Evolutionary conservation across 345 rosid species (phyloP), one percentile per base, ranked within the genome.

Genomic region (Aquilaria sinensis): DNA sequence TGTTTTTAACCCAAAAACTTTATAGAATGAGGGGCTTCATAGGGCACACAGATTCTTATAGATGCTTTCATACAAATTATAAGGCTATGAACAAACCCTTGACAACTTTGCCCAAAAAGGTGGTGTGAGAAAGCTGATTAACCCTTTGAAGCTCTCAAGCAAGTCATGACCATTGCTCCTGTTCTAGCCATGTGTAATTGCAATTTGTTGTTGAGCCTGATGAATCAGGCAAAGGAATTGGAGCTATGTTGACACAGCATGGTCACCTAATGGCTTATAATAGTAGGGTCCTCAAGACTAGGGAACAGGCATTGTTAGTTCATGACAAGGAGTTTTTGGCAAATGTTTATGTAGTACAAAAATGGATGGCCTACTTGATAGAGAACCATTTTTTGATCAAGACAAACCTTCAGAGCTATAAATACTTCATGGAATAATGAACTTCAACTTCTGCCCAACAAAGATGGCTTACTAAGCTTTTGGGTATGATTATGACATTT

Each of bases 341-440:
- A 2, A 10, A 47, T 3, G 47, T 57, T n/a, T 37, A 43, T 0
- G 51, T 61, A 3, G 51, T 64, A 2, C 4, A 7, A 0, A 31
- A 53, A 13, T 64, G 68, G 68, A 43, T 8, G 5, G 60, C 34
- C 0, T 64, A 64, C 10, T 8, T 66, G 0, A 4, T 57, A 11
- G 57, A 48, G 1, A 47, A 12, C 23, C 23, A 0, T 5, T 6
- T 66, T 31, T 9, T 32, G 2, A 57, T 72, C 11, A 15, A 23
- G 0, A 66, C 46, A 2, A 58, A 72, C 30, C 58, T 60, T 10
- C 16, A 46, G 0, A 63, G 64, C 23, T 23, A 23, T 23, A 23
- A 23, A 23, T 23, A 23, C 23, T 1, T 23, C 23, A 23, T 23
- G 23, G 23, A 23, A 23, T 23, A 23, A 23, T 23, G 23, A 23